Evolutionary conservation across 2,329 filamentous ascomycete genomes (phyloP).

Genomic region (Chalara sp.): DNA sequence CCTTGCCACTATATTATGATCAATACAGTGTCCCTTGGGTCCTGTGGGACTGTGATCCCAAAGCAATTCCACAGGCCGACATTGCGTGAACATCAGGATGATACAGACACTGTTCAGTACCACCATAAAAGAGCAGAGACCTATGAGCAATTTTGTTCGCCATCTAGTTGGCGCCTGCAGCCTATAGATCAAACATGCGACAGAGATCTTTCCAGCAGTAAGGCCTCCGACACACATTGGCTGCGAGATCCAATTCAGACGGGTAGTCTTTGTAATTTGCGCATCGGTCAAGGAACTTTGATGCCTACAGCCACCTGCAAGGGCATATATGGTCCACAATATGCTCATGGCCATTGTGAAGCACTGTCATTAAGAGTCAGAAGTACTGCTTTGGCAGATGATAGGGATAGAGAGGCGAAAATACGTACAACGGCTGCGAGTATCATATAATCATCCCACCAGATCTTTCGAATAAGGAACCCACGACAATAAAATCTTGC

Average conservation of each 20-base stretch:
- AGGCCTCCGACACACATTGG: not conserved
- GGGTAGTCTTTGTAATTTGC: not conserved
- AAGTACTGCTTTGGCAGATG: not conserved
- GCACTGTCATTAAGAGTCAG: not conserved
- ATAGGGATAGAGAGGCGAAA: not conserved
- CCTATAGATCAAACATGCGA: slow-evolving; percentile 1
- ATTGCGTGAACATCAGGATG: not conserved
- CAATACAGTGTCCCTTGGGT: not conserved
- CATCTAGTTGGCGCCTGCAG: not conserved
- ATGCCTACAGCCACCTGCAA: not conserved
- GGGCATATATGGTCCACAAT: not conserved
- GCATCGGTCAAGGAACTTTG: not conserved
- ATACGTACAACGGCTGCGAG: not conserved
- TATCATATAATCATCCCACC: not conserved
- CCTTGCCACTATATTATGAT: not conserved
- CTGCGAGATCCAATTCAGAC: not conserved
- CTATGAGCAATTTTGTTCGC: not conserved
- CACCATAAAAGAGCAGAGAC: not conserved
- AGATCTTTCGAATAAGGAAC: not conserved
- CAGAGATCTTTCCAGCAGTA: not conserved
- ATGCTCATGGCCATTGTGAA: not conserved
- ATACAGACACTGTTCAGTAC: not conserved
- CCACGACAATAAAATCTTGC: not conserved
- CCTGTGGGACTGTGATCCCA: not conserved
- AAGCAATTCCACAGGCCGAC: not conserved